These are phyloP conservation scores for Cochlearia excelsa DNA, from an alignment of 345 rosid species.

Conservation along the genomic window DNA sequence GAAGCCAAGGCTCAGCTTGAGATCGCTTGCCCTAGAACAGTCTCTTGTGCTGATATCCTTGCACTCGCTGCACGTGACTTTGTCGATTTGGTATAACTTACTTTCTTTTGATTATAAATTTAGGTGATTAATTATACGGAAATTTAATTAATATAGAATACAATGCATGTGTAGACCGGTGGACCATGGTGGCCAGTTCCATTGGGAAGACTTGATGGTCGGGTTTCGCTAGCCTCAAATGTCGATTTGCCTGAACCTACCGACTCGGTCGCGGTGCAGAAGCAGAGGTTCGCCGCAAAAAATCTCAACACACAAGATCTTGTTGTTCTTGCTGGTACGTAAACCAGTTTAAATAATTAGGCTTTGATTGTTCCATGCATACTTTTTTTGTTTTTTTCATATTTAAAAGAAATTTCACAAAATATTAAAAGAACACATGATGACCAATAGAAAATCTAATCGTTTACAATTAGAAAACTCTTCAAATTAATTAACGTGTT, in stretches of 20 bases:
- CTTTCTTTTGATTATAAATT: too few relatives aligned
- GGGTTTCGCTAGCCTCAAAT: slow-evolving; percentile 33
- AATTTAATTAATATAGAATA: too few relatives aligned
- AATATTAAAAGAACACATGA: too few relatives aligned
- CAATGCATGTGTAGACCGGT: slow-evolving; percentile 23
- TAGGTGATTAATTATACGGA: too few relatives aligned
- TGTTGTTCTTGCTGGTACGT: slow-evolving; percentile 45
- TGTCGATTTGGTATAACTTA: slow-evolving; percentile 38
- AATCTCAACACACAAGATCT: slow-evolving; percentile 45
- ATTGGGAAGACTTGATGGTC: slow-evolving; percentile 37
- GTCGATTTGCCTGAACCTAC: slow-evolving; percentile 38
- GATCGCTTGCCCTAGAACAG: slow-evolving; percentile 38
- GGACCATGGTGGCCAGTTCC: slow-evolving; percentile 34
- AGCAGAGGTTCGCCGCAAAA: slow-evolving; percentile 33
- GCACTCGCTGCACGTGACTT: slow-evolving; percentile 48
- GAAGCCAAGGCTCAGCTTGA: slow-evolving; percentile 42
- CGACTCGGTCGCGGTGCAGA: slow-evolving; percentile 38
- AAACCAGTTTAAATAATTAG: too few relatives aligned
- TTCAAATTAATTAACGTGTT: too few relatives aligned
- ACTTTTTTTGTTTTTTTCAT: too few relatives aligned
- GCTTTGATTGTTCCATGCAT: too few relatives aligned
- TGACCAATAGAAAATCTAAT: too few relatives aligned
- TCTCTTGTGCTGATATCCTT: slow-evolving; percentile 55
- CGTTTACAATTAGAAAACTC: too few relatives aligned
- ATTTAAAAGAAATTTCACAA: too few relatives aligned